These are phyloP conservation scores for Penicillium paradoxum DNA, from an alignment of 495 filamentous ascomycete genomes.

Conservation along the genomic window DNA sequence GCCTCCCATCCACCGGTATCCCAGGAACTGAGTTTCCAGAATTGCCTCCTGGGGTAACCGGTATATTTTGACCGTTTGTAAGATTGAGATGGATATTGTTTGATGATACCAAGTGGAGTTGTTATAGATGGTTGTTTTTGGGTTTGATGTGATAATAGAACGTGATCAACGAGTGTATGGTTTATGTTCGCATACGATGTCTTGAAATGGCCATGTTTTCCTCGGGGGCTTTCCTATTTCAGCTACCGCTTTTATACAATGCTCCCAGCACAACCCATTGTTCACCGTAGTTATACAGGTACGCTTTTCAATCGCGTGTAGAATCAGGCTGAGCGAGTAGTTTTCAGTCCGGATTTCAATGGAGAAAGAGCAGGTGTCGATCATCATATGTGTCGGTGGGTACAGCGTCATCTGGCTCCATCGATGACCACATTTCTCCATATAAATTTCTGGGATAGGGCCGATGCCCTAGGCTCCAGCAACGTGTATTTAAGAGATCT, in stretches of 20 bases:
- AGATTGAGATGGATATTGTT: neutral
- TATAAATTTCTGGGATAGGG: slow-evolving; percentile 7
- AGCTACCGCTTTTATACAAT: neutral
- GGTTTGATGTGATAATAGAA: neutral
- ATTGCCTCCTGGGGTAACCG: slow-evolving; percentile 7
- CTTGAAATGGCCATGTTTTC: too few species aligned
- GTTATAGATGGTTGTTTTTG: slow-evolving; percentile 6
- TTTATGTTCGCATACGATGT: too few species aligned
- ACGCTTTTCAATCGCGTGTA: too few species aligned
- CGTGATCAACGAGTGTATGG: neutral
- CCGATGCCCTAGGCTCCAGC: slow-evolving; percentile 10
- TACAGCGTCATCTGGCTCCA: neutral
- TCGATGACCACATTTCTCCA: neutral
- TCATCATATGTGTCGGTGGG: neutral
- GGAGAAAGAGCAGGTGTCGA: neutral
- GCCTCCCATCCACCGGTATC: slow-evolving; percentile 2
- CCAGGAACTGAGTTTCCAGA: slow-evolving; percentile 8
- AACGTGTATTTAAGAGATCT: slow-evolving; percentile 6
- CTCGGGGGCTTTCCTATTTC: too few species aligned
- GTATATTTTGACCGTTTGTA: neutral
- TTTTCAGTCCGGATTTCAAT: neutral
- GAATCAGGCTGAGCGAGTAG: neutral
- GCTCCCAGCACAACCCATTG: neutral
- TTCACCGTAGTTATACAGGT: too few species aligned
- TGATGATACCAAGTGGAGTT: slow-evolving; percentile 18